A percentile compares a stretch with the other conserved stretches of the same genome.
These are phyloP conservation scores for Shiraia bambusicola DNA, from an alignment of 2,329 filamentous ascomycete genomes.

Conservation along the genomic window DNA sequence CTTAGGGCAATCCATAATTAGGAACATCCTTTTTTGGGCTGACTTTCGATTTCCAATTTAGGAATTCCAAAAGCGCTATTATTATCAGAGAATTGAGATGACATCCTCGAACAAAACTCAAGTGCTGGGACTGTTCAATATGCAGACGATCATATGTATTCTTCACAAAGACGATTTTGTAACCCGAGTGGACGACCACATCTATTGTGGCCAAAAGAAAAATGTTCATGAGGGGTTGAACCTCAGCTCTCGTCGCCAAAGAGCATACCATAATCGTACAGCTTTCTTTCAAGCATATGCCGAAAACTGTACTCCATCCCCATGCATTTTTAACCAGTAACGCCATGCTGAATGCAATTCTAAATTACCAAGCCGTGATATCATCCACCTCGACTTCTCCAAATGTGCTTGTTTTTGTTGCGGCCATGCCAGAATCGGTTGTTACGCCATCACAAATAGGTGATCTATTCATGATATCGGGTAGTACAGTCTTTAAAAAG, in stretches of 20 bases:
- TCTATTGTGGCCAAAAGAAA: background rate
- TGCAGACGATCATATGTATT: too few relatives aligned
- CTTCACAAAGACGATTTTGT: too few relatives aligned
- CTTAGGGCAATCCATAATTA: too few relatives aligned
- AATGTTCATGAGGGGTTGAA: conserved; percentile 35
- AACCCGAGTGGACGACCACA: too few relatives aligned
- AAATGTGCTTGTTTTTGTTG: conserved; percentile 88
- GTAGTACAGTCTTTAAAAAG: conserved; percentile 79
- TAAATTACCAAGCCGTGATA: conserved; percentile 81
- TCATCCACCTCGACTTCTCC: conserved; percentile 95
- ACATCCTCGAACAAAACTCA: too few relatives aligned
- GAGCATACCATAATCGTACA: conserved; percentile 27
- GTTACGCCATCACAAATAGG: conserved; percentile 44
- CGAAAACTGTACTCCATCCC: conserved; percentile 33
- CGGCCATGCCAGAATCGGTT: conserved; percentile 51
- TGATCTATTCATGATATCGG: conserved; percentile 76
- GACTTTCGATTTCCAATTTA: too few relatives aligned
- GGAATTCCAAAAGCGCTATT: too few relatives aligned
- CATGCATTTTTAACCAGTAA: conserved; percentile 21
- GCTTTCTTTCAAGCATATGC: conserved; percentile 44
- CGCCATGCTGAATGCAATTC: conserved; percentile 24
- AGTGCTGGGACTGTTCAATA: too few relatives aligned
- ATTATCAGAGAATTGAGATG: too few relatives aligned
- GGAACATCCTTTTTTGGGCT: too few relatives aligned
- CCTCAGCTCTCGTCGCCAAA: conserved; percentile 26